phyloP scores from a whole-genome alignment of 345 rosid species.

The Kernera saxatilis region DNA sequence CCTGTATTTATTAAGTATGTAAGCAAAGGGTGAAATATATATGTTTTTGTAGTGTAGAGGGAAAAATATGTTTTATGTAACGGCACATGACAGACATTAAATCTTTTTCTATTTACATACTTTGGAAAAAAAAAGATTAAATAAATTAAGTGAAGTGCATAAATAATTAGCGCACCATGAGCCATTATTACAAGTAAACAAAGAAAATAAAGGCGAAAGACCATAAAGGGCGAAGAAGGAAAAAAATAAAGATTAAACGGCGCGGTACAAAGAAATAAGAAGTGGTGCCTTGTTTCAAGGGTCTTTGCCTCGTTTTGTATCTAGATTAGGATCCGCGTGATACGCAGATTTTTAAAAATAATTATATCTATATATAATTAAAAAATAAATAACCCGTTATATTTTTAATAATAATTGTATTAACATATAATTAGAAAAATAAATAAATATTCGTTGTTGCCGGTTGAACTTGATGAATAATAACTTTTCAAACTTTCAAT shows the following conservation, averaged over 20 bases:
- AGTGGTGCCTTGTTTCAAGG: slow-evolving; percentile 34
- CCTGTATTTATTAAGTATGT: neutral
- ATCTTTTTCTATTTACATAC: neutral
- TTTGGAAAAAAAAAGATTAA: slow-evolving; percentile 12
- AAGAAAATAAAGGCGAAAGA: slow-evolving; percentile 17
- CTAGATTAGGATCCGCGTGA: no score
- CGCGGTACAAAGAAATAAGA: slow-evolving; percentile 21
- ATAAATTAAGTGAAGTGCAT: neutral
- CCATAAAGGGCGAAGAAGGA: neutral
- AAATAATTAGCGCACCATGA: slow-evolving; percentile 26
- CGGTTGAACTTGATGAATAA: no score
- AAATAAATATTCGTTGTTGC: no score
- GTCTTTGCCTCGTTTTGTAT: slow-evolving; percentile 41
- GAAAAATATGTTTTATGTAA: neutral
- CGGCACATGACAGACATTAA: slow-evolving; percentile 10
- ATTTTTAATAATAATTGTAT: no score
- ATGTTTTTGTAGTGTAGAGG: neutral
- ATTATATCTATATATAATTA: no score
- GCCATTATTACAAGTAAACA: slow-evolving; percentile 25
- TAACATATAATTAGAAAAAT: no score
- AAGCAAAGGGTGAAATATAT: slow-evolving; percentile 2
- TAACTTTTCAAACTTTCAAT: no score
- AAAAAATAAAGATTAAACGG: slow-evolving; percentile 18
- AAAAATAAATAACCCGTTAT: no score
- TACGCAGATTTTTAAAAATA: no score